Evolutionary conservation across 371 early-diverging fungal genomes (phyloP).

Genomic region (Lichtheimia corymbifera): DNA sequence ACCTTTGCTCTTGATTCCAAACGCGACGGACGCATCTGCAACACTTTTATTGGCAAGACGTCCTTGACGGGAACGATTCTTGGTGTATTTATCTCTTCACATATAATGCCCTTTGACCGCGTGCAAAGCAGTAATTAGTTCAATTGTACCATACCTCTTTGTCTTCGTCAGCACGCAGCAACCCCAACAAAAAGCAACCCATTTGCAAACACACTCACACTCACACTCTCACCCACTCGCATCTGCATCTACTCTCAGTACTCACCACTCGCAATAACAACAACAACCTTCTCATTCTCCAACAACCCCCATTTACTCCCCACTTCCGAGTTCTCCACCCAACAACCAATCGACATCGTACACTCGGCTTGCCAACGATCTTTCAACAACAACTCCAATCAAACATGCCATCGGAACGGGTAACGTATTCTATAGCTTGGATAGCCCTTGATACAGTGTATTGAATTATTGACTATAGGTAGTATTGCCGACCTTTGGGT

Average conservation of each 20-base stretch:
- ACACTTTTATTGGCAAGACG: background rate
- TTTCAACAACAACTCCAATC: too few relatives aligned
- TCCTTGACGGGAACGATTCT: conserved; percentile 6
- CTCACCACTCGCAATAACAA: conserved; percentile 1
- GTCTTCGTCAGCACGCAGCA: conserved; percentile 10
- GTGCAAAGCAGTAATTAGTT: conserved; percentile 7
- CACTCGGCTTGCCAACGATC: background rate
- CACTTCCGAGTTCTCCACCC: background rate
- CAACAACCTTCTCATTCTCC: background rate
- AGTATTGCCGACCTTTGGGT: conserved; percentile 35
- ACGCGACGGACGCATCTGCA: too few relatives aligned
- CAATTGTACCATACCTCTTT: conserved; percentile 7
- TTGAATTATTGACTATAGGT: background rate
- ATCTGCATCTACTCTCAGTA: background rate
- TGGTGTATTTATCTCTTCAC: conserved; percentile 1
- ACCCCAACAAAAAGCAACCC: background rate
- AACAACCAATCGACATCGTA: background rate
- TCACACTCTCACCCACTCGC: background rate
- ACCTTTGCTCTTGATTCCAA: too few relatives aligned
- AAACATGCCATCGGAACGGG: conserved; percentile 21
- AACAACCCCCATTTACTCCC: background rate
- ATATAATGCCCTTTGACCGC: conserved; percentile 9
- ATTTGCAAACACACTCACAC: conserved; percentile 1
- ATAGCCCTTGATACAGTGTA: background rate
- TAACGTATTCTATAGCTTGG: conserved; percentile 1